phyloP scores from a whole-genome alignment of 371 early-diverging fungal species.

The Batkoa obscura region DNA sequence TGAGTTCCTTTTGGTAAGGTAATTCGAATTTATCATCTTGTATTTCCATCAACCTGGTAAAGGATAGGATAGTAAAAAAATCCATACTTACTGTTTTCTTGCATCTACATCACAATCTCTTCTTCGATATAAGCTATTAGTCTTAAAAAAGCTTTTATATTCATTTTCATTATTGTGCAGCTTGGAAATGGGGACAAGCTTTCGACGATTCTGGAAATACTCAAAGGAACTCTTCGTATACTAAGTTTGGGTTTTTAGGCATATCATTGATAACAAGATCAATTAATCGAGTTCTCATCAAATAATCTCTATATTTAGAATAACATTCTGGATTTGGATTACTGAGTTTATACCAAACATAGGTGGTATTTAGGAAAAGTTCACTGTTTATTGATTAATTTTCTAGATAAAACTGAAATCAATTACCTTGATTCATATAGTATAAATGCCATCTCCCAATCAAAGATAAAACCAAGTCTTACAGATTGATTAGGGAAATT shows the following conservation, averaged over 20 bases:
- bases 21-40: too few species aligned
- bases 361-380: slow-evolving; percentile 24
- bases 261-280: slow-evolving; percentile 16
- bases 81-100: slow-evolving; percentile 10
- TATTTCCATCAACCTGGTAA: too few species aligned
- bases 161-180: slow-evolving; percentile 6
- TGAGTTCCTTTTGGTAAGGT: too few species aligned
- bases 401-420: not conserved
- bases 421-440: slow-evolving; percentile 11
- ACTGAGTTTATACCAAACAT: slow-evolving; percentile 25
- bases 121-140: slow-evolving; percentile 13
- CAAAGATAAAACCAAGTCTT: slow-evolving; percentile 19
- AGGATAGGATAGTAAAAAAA: not conserved
- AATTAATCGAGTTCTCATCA: slow-evolving; percentile 16
- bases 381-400: slow-evolving; percentile 10
- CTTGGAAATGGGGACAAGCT: slow-evolving; percentile 3
- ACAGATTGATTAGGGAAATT: slow-evolving; percentile 7
- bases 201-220: slow-evolving; percentile 8
- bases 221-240: slow-evolving; percentile 12
- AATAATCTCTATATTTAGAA: slow-evolving; percentile 13
- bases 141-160: slow-evolving; percentile 10
- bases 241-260: slow-evolving; percentile 5
- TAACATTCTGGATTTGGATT: slow-evolving; percentile 15
- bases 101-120: slow-evolving; percentile 12
- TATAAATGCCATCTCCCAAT: slow-evolving; percentile 17